Base-by-base conservation (phyloP, 2,329 filamentous ascomycete genomes). In the Colletotrichum cereale region DNA sequence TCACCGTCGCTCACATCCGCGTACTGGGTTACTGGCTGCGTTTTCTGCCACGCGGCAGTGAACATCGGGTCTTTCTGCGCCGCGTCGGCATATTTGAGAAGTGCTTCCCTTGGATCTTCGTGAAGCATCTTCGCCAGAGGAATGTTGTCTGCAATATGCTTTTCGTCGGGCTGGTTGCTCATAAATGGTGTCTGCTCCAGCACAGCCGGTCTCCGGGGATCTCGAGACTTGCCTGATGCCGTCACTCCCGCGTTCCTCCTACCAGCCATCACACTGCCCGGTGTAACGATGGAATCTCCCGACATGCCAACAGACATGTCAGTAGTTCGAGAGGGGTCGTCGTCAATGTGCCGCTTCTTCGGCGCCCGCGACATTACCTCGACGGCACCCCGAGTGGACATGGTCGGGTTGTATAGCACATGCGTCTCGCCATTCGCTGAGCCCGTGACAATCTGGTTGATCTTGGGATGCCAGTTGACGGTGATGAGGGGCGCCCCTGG, bases 391-490 rank as follows among this genome's bases (percentile, higher is more conserved):
- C 90, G 91, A 16, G 80, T 88, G 29, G 96, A 99, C 75, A 90
- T 91, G n/a, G 86, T 89, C 2, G 96, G 96, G 78, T 93, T 96
- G 84, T 96, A 99, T 58, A 99, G 91, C 52, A 98, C 88, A 77
- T 95, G 96, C 0, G 93, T 95, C 81, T 97, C 93, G 67, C 92
- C 91, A 78, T 98, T 97, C 63, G 94, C 94, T 56, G 96, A 98
- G 70, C 95, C 96, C 11, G 96, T 97, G 74, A 98, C 82, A 77
- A 99, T 97, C 79, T 99, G 96, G 80, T 99, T 98, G 78, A 99
- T 90, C 81, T 95, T 97, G 26, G 93, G 88, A 78, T 99, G 96
- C 96, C 96, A 99, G 73, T 93, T 86, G 34, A 97, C 94, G 2
- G 91, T 91, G 73, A 98, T 93, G 11, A 99, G 84, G 1, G 96